Evolutionary conservation across 2,329 filamentous ascomycete species (phyloP).

Genomic region (Sclerotiophoma versabilis): DNA sequence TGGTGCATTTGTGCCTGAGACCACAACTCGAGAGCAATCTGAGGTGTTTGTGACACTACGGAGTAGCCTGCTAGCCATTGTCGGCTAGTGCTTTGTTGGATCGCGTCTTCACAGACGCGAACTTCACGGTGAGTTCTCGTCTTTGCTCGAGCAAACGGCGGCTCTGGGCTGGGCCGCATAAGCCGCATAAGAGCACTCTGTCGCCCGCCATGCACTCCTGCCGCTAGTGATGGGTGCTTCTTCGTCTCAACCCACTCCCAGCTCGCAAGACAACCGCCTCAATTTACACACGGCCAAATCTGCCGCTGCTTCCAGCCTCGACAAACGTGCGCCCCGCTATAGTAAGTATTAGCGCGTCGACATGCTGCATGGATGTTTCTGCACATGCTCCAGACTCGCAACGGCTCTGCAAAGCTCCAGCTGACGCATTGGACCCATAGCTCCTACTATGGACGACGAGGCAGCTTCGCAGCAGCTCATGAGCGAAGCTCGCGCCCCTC

Average conservation of each 20-base stretch:
- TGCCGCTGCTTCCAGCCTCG: conserved; percentile 13
- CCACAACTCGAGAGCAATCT: no score
- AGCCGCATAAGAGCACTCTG: background rate
- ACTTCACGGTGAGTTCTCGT: conserved; percentile 8
- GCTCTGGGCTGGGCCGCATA: background rate
- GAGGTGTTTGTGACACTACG: no score
- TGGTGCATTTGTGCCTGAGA: no score
- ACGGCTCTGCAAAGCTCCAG: background rate
- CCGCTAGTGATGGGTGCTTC: conserved; percentile 23
- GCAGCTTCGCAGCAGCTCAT: conserved; percentile 32
- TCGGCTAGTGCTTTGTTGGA: background rate
- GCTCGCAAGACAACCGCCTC: conserved; percentile 4
- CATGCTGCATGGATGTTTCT: background rate
- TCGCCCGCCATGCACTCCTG: background rate
- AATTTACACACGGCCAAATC: background rate
- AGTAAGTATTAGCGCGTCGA: conserved; percentile 23
- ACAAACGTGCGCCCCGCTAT: conserved; percentile 19
- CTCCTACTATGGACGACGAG: conserved; percentile 27
- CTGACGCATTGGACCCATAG: conserved; percentile 24
- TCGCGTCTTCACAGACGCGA: background rate
- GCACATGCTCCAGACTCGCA: background rate
- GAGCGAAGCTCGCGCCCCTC: conserved; percentile 20
- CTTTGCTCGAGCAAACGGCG: background rate
- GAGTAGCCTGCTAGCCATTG: background rate
- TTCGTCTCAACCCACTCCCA: conserved; percentile 24